phyloP scores from a whole-genome alignment of 1,139 yeast species.

The Pneumocystis carinii region DNA sequence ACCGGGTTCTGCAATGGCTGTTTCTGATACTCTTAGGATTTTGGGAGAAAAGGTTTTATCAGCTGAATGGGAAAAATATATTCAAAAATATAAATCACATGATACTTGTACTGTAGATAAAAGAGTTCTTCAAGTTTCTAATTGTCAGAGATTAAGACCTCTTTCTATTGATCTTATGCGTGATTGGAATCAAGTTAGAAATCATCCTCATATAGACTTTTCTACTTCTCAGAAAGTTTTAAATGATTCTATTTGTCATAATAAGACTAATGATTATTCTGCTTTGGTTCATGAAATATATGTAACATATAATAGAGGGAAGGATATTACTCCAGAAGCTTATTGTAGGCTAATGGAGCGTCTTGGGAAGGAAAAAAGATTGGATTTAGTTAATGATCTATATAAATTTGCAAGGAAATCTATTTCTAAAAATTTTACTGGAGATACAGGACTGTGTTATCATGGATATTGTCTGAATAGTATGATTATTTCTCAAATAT shows the following conservation, averaged over 20 bases:
- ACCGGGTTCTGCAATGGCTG: background rate
- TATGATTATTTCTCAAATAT: conserved; percentile 11
- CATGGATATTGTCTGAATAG: conserved; percentile 11
- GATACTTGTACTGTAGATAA: background rate
- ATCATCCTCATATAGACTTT: background rate
- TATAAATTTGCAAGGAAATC: conserved; percentile 1
- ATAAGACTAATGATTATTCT: background rate
- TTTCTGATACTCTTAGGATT: background rate
- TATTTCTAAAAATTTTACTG: background rate
- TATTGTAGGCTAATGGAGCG: background rate
- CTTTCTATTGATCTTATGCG: conserved; percentile 2
- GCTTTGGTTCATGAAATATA: conserved; percentile 2
- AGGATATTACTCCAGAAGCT: conserved; percentile 1
- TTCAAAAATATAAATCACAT: background rate
- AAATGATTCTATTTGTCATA: background rate
- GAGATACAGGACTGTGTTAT: background rate
- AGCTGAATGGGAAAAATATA: background rate
- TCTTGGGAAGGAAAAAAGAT: background rate
- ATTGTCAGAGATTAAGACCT: background rate
- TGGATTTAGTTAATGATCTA: background rate
- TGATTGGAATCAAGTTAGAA: background rate
- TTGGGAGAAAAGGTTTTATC: background rate
- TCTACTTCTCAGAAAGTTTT: background rate
- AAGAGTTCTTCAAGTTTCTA: background rate
- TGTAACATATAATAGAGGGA: background rate